Evolutionary conservation across 2,329 filamentous ascomycete species (phyloP).

Genomic region (Cercospora sesami): DNA sequence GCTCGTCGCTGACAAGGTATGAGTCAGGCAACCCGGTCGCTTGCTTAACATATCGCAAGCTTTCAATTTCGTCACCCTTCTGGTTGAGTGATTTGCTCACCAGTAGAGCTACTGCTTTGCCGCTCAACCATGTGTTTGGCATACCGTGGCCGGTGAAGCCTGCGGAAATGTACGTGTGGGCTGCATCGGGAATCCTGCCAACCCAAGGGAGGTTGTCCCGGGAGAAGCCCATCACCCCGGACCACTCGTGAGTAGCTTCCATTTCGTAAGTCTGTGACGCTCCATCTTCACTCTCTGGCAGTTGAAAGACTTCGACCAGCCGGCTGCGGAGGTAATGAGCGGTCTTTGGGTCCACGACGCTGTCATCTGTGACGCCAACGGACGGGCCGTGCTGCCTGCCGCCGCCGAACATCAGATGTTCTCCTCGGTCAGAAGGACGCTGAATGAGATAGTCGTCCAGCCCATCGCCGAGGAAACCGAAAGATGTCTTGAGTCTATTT

Average conservation of each 20-base stretch:
- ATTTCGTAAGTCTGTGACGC: conserved; percentile 45
- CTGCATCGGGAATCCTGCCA: conserved; percentile 59
- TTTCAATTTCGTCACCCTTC: conserved; percentile 12
- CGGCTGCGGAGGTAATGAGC: conserved; percentile 56
- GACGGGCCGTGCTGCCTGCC: conserved; percentile 60
- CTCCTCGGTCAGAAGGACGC: conserved; percentile 53
- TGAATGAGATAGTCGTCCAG: conserved; percentile 74
- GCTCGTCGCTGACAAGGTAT: conserved; percentile 32
- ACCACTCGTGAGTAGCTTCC: conserved; percentile 60
- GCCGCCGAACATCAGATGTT: conserved; percentile 70
- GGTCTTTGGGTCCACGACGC: conserved; percentile 56
- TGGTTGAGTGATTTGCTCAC: conserved; percentile 46
- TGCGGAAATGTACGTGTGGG: conserved; percentile 35
- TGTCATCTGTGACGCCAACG: conserved; percentile 62
- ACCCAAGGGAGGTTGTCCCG: conserved; percentile 70
- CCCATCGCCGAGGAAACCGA: conserved; percentile 61
- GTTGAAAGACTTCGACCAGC: conserved; percentile 40
- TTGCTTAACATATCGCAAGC: conserved; percentile 20
- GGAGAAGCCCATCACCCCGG: conserved; percentile 76
- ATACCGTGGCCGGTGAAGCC: conserved; percentile 67
- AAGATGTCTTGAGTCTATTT: conserved; percentile 57
- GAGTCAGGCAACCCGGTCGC: conserved; percentile 33
- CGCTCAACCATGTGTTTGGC: conserved; percentile 69
- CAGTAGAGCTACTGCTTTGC: conserved; percentile 62
- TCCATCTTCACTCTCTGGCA: conserved; percentile 36